Evolutionary conservation across 352 stramenopile species (phyloP).

Genomic region (Phytophthora megakarya): DNA sequence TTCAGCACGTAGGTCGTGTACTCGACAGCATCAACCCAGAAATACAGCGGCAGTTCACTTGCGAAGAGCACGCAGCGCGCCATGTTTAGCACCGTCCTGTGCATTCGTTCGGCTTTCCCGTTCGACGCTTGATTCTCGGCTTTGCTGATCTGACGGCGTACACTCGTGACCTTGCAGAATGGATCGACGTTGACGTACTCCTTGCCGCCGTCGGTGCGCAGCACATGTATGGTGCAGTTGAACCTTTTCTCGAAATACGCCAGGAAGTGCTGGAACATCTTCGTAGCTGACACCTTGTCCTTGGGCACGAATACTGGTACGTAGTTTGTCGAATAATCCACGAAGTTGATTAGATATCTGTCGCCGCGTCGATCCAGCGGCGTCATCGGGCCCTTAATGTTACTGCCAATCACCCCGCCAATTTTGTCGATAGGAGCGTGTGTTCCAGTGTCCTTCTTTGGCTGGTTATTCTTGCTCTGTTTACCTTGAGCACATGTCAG

Average conservation of each 20-base stretch:
- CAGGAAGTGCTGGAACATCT: slow-evolving; percentile 2
- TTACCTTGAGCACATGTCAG: slow-evolving; percentile 2
- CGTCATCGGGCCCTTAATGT: background rate
- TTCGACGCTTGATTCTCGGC: background rate
- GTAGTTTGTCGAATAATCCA: background rate
- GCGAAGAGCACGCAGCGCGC: slow-evolving; percentile 34
- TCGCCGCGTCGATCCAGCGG: background rate
- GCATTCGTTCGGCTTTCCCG: background rate
- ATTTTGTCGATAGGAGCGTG: background rate
- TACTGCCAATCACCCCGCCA: background rate
- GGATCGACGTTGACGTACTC: slow-evolving; percentile 1
- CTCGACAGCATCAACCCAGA: slow-evolving; percentile 26
- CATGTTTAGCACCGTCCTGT: background rate
- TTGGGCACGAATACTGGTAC: background rate
- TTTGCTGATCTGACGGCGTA: background rate
- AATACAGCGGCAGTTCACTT: slow-evolving; percentile 20
- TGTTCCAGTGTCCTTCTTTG: slow-evolving; percentile 7
- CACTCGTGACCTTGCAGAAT: slow-evolving; percentile 25
- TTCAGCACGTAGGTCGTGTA: slow-evolving; percentile 28
- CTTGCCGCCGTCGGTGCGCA: too few species aligned
- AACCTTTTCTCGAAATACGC: slow-evolving; percentile 9
- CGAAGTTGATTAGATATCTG: slow-evolving; percentile 1
- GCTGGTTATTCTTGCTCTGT: background rate
- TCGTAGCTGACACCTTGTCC: background rate
- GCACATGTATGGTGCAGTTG: too few species aligned